phyloP scores from a whole-genome alignment of 495 filamentous ascomycete species.

The Glarea lozoyensis region DNA sequence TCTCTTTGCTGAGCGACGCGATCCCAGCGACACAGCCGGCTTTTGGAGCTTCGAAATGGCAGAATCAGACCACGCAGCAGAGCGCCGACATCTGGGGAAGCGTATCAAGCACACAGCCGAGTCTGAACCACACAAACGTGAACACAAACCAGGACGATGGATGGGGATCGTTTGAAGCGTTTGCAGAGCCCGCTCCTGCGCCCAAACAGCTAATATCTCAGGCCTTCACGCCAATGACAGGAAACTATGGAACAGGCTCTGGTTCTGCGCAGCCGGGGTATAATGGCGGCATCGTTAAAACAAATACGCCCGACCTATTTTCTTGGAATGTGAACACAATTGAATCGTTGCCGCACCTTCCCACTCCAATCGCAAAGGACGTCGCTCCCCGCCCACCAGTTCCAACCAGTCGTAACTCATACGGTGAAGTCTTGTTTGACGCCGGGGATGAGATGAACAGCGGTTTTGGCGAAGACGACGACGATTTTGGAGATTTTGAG shows the following conservation, averaged over 20 bases:
- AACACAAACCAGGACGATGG: slow-evolving; percentile 11
- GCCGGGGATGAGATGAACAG: slow-evolving; percentile 28
- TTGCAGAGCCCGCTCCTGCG: background rate
- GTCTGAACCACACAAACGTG: background rate
- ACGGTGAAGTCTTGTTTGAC: slow-evolving; percentile 35
- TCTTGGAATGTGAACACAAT: slow-evolving; percentile 7
- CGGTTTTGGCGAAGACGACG: slow-evolving; percentile 44
- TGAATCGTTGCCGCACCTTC: background rate
- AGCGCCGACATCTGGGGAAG: slow-evolving; percentile 18
- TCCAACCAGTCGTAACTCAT: slow-evolving; percentile 8
- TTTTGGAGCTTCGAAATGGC: slow-evolving; percentile 5
- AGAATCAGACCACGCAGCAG: background rate
- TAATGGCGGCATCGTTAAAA: slow-evolving; percentile 4
- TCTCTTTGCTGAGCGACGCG: slow-evolving; percentile 9
- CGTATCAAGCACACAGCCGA: slow-evolving; percentile 5
- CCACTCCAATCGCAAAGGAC: background rate
- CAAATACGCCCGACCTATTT: slow-evolving; percentile 15
- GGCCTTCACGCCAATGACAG: background rate
- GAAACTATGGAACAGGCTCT: slow-evolving; percentile 2
- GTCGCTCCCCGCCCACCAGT: slow-evolving; percentile 2
- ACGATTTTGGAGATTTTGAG: slow-evolving; percentile 74
- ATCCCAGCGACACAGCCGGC: background rate
- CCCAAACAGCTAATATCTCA: too few species aligned
- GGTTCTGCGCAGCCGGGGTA: background rate
- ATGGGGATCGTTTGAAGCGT: slow-evolving; percentile 18